phyloP scores from a whole-genome alignment of 352 stramenopile species.

The Phytophthora colocasiae region DNA sequence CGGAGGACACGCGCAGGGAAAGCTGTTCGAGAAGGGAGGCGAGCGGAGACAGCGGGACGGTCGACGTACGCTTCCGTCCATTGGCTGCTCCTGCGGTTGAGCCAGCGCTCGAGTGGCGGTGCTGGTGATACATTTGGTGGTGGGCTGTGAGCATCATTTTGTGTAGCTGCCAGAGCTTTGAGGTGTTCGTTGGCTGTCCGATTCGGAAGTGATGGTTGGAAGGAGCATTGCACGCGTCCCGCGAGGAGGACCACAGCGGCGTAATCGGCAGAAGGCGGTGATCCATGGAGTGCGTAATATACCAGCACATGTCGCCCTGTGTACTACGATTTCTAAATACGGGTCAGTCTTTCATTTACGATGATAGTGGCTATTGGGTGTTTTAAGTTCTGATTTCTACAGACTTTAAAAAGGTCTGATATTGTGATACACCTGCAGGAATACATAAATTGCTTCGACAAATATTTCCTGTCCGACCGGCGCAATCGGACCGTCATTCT shows the following conservation, averaged over 20 bases:
- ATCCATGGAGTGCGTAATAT: constrained; percentile 1
- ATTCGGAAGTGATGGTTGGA: neutral
- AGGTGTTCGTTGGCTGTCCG: neutral
- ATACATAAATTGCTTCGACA: neutral
- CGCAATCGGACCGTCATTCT: constrained; percentile 3
- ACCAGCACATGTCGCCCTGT: neutral
- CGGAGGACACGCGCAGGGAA: constrained; percentile 17
- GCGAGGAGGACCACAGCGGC: neutral
- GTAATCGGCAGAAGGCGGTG: neutral
- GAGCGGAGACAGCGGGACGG: neutral
- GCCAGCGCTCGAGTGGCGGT: constrained; percentile 1
- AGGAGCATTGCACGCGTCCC: neutral
- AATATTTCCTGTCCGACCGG: neutral
- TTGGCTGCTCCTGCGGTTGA: neutral
- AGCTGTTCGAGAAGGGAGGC: constrained; percentile 22
- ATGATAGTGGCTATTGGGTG: no score
- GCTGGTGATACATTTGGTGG: constrained; percentile 7
- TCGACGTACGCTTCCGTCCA: neutral
- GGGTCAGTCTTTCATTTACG: neutral
- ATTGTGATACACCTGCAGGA: no score
- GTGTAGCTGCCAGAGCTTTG: neutral
- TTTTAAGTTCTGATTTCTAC: no score
- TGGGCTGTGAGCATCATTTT: neutral
- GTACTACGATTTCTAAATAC: neutral
- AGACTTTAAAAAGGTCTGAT: neutral